Evolutionary conservation across 345 rosid species (phyloP), one percentile per base, ranked within the genome.

Genomic region (Punica granatum): DNA sequence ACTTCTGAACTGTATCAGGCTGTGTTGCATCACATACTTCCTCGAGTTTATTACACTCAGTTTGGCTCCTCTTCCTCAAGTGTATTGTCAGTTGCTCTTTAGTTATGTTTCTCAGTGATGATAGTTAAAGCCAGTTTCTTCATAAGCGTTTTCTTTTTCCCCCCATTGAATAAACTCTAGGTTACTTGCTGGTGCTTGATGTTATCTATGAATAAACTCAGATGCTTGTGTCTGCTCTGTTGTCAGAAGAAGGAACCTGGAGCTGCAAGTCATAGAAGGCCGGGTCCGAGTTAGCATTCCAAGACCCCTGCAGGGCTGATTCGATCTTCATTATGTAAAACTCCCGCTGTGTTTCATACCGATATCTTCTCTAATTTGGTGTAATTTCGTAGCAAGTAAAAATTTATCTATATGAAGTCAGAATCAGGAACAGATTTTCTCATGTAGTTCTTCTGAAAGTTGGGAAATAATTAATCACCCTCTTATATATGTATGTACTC

Each of bases 391-490:
- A 56, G 61, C 61, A 28, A 26, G 28, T 5, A 56, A 56, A 30
- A 9, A 25, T 25, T 54, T 25, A 26, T 56, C 61, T 13, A 2
- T 51, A 51, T n/a, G 58, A 51, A 51, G 58, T 43, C 48, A 43
- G 48, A 28, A 23, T 51, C 61, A 12, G 33, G 26, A 56, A 56
- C 21, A 26, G 61, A 56, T 56, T 56, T 26, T 30, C 61, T 30
- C 34, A 7, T 56, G 61, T 56, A 56, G 32, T 28, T 56, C 61
- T 56, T 30, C 18, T 56, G 32, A 28, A 4, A 56, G 61, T 56
- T 56, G 61, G 61, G 61, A 11, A 56, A 56, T 56, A 56, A 56
- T 56, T 56, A 26, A 56, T 56, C 34, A 26, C n/a, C 6, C 34
- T 56, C 18, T 26, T 26, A 26, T 26, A 56, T 56, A 13, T 4